Evolutionary conservation across 192 early-diverging fungal species (phyloP).

Genomic region (Cetraspora pellucida): DNA sequence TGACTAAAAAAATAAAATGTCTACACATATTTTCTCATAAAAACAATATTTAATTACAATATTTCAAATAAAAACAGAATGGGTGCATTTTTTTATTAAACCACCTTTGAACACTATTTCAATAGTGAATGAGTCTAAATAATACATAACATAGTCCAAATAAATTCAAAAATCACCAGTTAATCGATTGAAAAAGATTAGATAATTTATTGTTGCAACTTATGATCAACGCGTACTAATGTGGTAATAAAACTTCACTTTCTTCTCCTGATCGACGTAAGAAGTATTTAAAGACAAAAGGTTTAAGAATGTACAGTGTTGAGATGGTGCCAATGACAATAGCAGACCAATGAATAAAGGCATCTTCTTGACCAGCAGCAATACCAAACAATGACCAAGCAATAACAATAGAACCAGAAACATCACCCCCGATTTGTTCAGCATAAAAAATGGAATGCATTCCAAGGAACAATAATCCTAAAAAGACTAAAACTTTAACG

Average conservation of each 20-base stretch:
- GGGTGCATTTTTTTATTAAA: too few relatives aligned
- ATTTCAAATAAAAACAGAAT: too few relatives aligned
- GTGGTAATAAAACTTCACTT: constrained; percentile 56
- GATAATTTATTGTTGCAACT: too few relatives aligned
- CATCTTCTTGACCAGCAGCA: constrained; percentile 46
- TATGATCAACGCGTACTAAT: neutral
- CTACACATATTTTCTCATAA: too few relatives aligned
- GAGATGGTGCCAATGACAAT: constrained; percentile 50
- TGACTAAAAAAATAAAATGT: too few relatives aligned
- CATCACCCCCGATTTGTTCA: constrained; percentile 61
- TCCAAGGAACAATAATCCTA: constrained; percentile 56
- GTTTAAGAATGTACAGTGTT: constrained; percentile 47
- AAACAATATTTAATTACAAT: too few relatives aligned
- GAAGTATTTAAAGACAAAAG: constrained; percentile 40
- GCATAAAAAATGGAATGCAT: constrained; percentile 63
- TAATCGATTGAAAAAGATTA: too few relatives aligned
- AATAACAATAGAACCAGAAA: constrained; percentile 66
- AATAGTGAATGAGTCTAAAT: too few relatives aligned
- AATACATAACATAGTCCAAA: too few relatives aligned
- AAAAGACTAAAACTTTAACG: constrained; percentile 49
- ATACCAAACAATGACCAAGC: constrained; percentile 57
- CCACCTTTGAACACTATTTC: too few relatives aligned
- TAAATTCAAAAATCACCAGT: too few relatives aligned
- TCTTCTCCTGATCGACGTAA: constrained; percentile 40
- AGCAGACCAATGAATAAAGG: constrained; percentile 54